Evolutionary conservation across 2,329 filamentous ascomycete species (phyloP), one percentile per base, ranked within the genome.

Genomic region (Claviceps paspali): DNA sequence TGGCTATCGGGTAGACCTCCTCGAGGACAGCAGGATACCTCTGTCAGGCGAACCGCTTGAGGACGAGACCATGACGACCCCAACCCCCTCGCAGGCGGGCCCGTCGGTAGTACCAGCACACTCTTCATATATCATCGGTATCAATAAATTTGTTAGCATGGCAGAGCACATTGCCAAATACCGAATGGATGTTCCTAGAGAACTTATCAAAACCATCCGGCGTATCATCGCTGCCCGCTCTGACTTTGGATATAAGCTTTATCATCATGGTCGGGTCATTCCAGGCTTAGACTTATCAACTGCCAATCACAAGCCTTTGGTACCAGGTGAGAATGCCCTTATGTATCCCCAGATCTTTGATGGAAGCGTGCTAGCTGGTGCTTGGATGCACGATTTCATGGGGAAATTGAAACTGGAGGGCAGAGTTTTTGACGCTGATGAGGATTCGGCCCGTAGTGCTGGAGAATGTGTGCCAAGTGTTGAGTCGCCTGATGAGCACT

Each of bases 91-190:
- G 9, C 17, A 14, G 11, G 23, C 23, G 8, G 15, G 2, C 3
- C 15, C 21, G 29, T 12, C 21, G 24, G 35, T 6, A 11, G 14
- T 3, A 3, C 10, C 27, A 19, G 7, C 21, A 5, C 28, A 24
- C 12, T 38, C 47, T 18, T 55, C 52, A 24, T 54, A 60, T 34
- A 51, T 54, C 15, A 52, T 64, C 19, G 47, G 51, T 19, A 49
- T 59, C 43, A 54, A 54, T 21, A 56, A 62, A 31, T 63, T 62
- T 29, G 41, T 59, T 1, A 47, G 48, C 0, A 42, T 66, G 6
- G 62, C 60, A 15, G 45, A 60, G 27, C 17, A 35, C 23, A 28
- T 37, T 37, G 19, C 35, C 29, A 15, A n/a, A 14, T 11, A 31
- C 21, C 15, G 44, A 4, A 31, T 55, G 1, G 31, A 47, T 1